These are phyloP conservation scores for Pharnaceum exiguum DNA, from an alignment of 148 eudicot genomes.

Conservation along the genomic window DNA sequence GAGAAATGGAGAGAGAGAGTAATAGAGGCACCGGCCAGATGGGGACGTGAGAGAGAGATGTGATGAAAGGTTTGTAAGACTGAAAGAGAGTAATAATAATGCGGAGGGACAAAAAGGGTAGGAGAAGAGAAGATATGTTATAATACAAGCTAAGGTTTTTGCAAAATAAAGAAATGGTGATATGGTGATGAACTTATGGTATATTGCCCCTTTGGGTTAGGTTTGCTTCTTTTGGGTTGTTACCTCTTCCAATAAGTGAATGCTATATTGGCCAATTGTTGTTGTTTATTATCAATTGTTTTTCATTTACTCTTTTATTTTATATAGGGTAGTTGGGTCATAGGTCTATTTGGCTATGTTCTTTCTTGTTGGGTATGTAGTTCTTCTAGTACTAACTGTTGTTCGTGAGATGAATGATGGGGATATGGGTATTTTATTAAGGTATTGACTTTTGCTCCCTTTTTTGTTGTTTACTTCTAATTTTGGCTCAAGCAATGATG, in stretches of 20 bases:
- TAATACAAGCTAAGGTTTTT: too few relatives aligned
- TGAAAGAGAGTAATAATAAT: neutral
- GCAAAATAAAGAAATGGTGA: too few relatives aligned
- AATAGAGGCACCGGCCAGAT: slow-evolving; percentile 24
- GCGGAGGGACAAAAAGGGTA: neutral
- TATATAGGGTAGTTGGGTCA: too few relatives aligned
- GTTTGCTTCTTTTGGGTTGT: too few relatives aligned
- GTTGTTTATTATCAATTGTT: too few relatives aligned
- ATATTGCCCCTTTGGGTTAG: too few relatives aligned
- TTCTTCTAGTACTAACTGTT: neutral
- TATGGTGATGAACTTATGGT: too few relatives aligned
- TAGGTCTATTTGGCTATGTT: slow-evolving; percentile 5
- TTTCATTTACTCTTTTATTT: too few relatives aligned
- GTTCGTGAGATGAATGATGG: neutral
- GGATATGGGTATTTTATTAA: neutral
- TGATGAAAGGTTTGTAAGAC: neutral
- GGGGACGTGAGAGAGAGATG: slow-evolving; percentile 17
- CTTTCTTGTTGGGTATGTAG: slow-evolving; percentile 1
- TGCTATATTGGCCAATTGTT: too few relatives aligned
- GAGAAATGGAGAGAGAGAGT: neutral
- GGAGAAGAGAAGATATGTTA: neutral
- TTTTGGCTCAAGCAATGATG: neutral
- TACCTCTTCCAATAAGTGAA: too few relatives aligned
- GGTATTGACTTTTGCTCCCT: slow-evolving; percentile 11
- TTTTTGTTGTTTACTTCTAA: neutral